Base-by-base conservation (phyloP, 2,329 filamentous ascomycete species). In the Pezicula neosporulosa region DNA sequence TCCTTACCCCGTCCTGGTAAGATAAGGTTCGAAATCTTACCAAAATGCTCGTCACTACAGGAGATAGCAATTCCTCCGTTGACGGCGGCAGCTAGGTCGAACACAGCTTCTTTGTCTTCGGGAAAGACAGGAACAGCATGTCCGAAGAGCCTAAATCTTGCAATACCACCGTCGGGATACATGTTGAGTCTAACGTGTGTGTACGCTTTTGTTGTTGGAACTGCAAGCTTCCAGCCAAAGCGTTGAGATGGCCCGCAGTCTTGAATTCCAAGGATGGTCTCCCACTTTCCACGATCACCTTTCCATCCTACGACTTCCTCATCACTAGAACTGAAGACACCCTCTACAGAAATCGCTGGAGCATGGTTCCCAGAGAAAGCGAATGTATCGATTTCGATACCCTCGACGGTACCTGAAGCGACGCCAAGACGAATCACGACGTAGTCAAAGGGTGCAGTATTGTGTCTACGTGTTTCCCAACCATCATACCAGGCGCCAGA, bases 111-210 rank as follows among this genome's bases (percentile, higher is more conserved):
- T 24, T 75, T 71, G 61, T 87, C 80, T 24, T 80, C 73, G 1
- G 89, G 87, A 64, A 92, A 89, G 2, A 93, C 85, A 4, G 89
- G 87, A 1, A 90, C 80, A 1, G 87, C 89, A 55, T 83, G 79
- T 6, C 89, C 89, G 63, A 87, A 92, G 1, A 93, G 78, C 19
- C 88, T 78, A 72, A 93, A 92, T 47, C 89, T 75, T 37, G 89
- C 88, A 62, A 94, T 93, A 45, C 89, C 89, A 45, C 89, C 89
- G 64, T 94, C 89, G 0, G 89, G 87, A 65, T 90, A 92, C 89
- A 92, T 92, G 67, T 89, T 87, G 50, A 94, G 74, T 33, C 88
- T 76, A 38, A 92, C 86, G 66, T 94, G 89, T 0, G 89, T 92
- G 70, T 88, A 92, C 49, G 83, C 80, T 68, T 87, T 87, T 33